Evolutionary conservation across 164 flowering plant species (phyloP), one percentile per base, ranked within the genome.

Genomic region (Akebia trifoliata): DNA sequence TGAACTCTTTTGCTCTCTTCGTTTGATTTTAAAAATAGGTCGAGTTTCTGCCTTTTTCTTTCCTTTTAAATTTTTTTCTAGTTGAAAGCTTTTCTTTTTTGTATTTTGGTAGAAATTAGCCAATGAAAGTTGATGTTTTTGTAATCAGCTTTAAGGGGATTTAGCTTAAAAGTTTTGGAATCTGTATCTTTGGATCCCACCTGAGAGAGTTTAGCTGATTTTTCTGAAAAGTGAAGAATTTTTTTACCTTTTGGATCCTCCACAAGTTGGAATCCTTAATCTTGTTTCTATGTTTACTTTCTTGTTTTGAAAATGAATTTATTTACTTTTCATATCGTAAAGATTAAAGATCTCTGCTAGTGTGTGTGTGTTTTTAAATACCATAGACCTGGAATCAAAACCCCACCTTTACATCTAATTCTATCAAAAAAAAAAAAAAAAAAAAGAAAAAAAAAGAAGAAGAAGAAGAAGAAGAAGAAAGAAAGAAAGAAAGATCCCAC

Each of bases 281-380:
- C 46, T 42, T 17, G 8, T 18, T n/a, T 29, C 8, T 49, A 5
- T 12, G 12, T 10, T 11, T 8, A 35, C 42, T 52, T 20, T 54
- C 45, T 54, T 14, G 22, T 39, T 22, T 25, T 54, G 57, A 37
- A 49, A 32, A 26, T 54, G 57, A 37, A 22, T 44, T 24, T 10
- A 32, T 17, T 30, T 31, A 31, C 2, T 30, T 47, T 26, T 14
- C 12, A 38, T 11, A 0, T 14, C 15, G n/a, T n/a, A n/a, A n/a
- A n/a, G n/a, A n/a, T n/a, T n/a, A n/a, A n/a, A n/a, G n/a, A n/a
- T n/a, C n/a, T n/a, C n/a, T n/a, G n/a, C n/a, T n/a, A n/a, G n/a
- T n/a, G n/a, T n/a, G n/a, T n/a, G n/a, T n/a, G n/a, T n/a, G n/a
- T n/a, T n/a, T n/a, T n/a, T n/a, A n/a, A n/a, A n/a, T n/a, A n/a